Base-by-base conservation (phyloP, 345 rosid genomes). In the Heritiera littoralis region DNA sequence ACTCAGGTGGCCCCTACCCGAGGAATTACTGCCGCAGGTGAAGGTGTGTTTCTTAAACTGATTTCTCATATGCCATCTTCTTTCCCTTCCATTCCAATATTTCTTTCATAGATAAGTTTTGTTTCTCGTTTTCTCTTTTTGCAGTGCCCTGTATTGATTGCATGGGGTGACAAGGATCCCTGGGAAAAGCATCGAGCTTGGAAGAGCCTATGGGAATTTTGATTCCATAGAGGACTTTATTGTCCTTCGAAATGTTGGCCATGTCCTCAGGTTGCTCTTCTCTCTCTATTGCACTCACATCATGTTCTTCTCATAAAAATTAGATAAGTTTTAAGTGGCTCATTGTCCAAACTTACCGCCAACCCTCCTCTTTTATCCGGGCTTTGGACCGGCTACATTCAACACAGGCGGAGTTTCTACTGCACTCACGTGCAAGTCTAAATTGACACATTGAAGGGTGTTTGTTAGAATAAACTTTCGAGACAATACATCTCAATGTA, bases 131-230 rank as follows among this genome's bases (percentile, higher is more conserved):
- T 17, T 38, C 46, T 80, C 48, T 64, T 70, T 73, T 66, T 61
- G 49, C 85, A 93, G 94, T 95, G 98, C 52, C 98, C 96, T 70
- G 94, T 95, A 80, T 68, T 93, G 81, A 84, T 95, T 84, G 98
- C 87, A 15, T 95, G 98, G 97, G 98, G 98, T 59, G 98, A 93
- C 81, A 91, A 93, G 90, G 98, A 95, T 81, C 98, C 98, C 20
- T 93, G 98, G 98, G 98, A 95, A 95, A 75, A 93, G 91, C 20
- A 86, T 95, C 13, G 88, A 95, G 48, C 98, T 92, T 30, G 98
- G 98, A 76, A 82, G 90, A 85, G 90, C 74, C 5, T 92, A 89
- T 55, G 80, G 79, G 72, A 80, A 88, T 60, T 95, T 91, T 46
- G 89, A 87, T 74, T 32, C 89, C 3, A 96, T 93, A 0, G 94